phyloP scores from a whole-genome alignment of 441 rosid genomes.

The Erodium texanum region DNA sequence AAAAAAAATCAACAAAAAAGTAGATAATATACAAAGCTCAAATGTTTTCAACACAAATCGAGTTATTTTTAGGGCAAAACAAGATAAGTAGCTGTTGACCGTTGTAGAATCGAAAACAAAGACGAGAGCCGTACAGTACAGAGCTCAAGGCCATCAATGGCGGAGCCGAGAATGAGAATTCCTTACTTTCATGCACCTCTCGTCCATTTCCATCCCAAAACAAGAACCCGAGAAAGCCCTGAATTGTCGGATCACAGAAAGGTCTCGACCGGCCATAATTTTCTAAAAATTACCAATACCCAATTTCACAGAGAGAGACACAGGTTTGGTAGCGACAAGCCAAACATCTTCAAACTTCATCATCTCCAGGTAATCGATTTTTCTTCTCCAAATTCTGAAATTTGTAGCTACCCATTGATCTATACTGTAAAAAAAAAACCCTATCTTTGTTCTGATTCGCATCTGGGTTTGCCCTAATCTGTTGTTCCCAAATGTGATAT shows the following conservation, averaged over 20 bases:
- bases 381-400: neutral
- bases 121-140: neutral
- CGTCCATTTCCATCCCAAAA: too few relatives aligned
- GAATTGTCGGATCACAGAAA: conserved; percentile 45
- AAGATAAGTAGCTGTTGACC: neutral
- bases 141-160: neutral
- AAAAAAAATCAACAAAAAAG: too few relatives aligned
- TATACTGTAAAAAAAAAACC: neutral
- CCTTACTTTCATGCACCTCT: too few relatives aligned
- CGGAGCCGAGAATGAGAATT: too few relatives aligned
- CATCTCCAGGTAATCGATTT: neutral
- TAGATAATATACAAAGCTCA: too few relatives aligned
- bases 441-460: neutral
- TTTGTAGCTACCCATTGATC: neutral
- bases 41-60: too few relatives aligned
- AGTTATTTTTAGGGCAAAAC: too few relatives aligned
- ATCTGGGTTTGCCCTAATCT: neutral
- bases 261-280: conserved; percentile 28
- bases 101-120: neutral
- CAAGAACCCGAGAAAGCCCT: conserved; percentile 29
- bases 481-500: neutral
- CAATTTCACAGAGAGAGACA: conserved; percentile 9
- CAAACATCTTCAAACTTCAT: neutral
- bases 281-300: conserved; percentile 28
- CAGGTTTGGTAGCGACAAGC: neutral